phyloP scores from a whole-genome alignment of 306 rosid genomes.

The Cucumis cinereus region DNA sequence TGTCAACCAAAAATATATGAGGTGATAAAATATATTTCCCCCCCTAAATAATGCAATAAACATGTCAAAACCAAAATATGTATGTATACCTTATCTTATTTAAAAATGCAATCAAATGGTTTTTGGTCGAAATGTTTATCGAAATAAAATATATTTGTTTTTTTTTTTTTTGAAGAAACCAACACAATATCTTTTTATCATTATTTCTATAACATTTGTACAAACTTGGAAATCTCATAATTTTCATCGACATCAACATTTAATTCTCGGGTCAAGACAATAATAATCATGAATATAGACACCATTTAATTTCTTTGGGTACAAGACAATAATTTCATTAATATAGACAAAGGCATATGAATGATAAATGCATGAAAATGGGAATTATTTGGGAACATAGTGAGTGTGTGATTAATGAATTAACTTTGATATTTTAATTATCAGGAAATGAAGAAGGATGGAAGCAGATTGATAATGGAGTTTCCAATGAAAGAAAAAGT shows the following conservation, averaged over 20 bases:
- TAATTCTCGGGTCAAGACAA: background rate
- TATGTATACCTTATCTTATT: no score
- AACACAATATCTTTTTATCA: background rate
- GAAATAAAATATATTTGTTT: background rate
- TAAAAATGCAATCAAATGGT: background rate
- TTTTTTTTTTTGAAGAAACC: no score
- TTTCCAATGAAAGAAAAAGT: slow-evolving; percentile 25
- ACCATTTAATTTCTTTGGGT: background rate
- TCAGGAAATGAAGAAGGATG: slow-evolving; percentile 6
- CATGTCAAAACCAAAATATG: no score
- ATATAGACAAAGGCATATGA: background rate
- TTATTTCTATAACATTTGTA: background rate
- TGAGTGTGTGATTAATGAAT: background rate
- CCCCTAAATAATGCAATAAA: no score
- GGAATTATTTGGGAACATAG: background rate
- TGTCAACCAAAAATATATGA: no score
- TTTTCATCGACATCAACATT: background rate
- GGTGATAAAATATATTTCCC: no score
- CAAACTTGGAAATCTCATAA: background rate
- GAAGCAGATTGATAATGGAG: slow-evolving; percentile 10
- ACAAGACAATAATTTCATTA: background rate
- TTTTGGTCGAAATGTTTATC: background rate
- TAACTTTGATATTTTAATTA: background rate
- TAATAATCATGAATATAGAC: no score
- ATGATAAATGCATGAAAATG: background rate